phyloP scores from a whole-genome alignment of 495 filamentous ascomycete species.

The Venustampulla echinocandica region DNA sequence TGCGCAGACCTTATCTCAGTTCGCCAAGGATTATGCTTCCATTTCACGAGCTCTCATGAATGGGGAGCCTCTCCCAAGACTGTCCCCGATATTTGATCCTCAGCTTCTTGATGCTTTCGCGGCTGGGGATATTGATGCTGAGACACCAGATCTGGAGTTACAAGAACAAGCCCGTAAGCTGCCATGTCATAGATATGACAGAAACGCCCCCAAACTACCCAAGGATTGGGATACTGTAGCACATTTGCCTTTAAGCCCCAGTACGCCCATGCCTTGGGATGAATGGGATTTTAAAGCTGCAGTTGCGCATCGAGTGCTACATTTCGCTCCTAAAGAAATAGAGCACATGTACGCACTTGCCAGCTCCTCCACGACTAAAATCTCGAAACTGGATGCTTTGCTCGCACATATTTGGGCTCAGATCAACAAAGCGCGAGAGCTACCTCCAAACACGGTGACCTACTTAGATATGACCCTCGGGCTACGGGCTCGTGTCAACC shows the following conservation, averaged over 20 bases:
- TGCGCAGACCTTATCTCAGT: slow-evolving; percentile 36
- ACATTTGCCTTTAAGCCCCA: slow-evolving; percentile 22
- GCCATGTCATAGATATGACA: slow-evolving; percentile 31
- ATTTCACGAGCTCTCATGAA: slow-evolving; percentile 10
- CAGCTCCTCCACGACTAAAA: slow-evolving; percentile 2
- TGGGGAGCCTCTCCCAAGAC: background rate
- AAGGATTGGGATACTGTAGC: slow-evolving; percentile 16
- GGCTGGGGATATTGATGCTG: slow-evolving; percentile 17
- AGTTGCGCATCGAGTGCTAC: slow-evolving; percentile 26
- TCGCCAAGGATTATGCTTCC: slow-evolving; percentile 37
- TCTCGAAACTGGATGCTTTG: slow-evolving; percentile 31
- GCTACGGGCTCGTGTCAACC: slow-evolving; percentile 25
- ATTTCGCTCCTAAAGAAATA: slow-evolving; percentile 23
- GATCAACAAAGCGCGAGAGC: slow-evolving; percentile 28
- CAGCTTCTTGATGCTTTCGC: slow-evolving; percentile 25
- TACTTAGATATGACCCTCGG: slow-evolving; percentile 30
- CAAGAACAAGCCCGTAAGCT: slow-evolving; percentile 22
- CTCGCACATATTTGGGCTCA: slow-evolving; percentile 33
- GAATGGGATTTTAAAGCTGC: slow-evolving; percentile 27
- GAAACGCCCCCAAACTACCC: slow-evolving; percentile 20
- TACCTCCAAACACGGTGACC: slow-evolving; percentile 17
- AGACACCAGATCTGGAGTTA: slow-evolving; percentile 20
- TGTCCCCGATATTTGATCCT: slow-evolving; percentile 28
- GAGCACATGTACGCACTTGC: slow-evolving; percentile 19
- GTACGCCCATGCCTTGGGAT: slow-evolving; percentile 28